A percentile compares a stretch with the other conserved stretches of the same genome.
Evolutionary conservation across 75 land plant genomes (phyloP).

Genomic region (Gnetum montanum): DNA sequence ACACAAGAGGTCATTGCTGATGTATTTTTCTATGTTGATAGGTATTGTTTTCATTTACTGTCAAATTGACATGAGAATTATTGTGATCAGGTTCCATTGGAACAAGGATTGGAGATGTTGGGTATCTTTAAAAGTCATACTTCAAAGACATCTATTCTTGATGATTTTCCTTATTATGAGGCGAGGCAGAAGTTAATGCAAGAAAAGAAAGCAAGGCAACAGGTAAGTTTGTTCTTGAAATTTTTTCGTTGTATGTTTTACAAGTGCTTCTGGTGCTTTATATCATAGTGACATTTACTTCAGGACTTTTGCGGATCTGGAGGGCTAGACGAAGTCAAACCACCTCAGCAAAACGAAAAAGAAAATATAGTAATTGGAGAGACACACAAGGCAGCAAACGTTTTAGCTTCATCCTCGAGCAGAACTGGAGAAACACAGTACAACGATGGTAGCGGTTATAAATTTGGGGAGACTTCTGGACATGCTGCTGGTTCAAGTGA

Average conservation of each 20-base stretch:
- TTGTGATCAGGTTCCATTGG: slow-evolving; percentile 46
- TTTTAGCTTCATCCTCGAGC: too few species aligned
- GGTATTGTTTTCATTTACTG: neutral
- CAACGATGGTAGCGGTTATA: too few species aligned
- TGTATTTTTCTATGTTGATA: neutral
- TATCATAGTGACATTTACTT: neutral
- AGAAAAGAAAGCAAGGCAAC: slow-evolving; percentile 64
- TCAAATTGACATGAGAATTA: neutral
- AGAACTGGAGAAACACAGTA: too few species aligned
- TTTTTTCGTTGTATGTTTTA: neutral
- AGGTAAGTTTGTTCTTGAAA: slow-evolving; percentile 6
- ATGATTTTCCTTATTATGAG: slow-evolving; percentile 86
- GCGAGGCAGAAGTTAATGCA: slow-evolving; percentile 51
- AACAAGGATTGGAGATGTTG: slow-evolving; percentile 65
- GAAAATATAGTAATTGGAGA: neutral
- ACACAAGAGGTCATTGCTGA: slow-evolving; percentile 17
- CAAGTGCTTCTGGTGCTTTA: neutral
- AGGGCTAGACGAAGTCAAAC: neutral
- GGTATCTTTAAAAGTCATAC: slow-evolving; percentile 64
- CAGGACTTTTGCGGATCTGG: neutral
- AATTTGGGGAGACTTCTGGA: too few species aligned
- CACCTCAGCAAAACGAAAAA: neutral
- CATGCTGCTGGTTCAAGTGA: neutral
- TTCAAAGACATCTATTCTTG: slow-evolving; percentile 51
- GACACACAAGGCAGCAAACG: neutral